Base-by-base conservation (phyloP, 2,329 filamentous ascomycete species). In the Fusarium sp. region DNA sequence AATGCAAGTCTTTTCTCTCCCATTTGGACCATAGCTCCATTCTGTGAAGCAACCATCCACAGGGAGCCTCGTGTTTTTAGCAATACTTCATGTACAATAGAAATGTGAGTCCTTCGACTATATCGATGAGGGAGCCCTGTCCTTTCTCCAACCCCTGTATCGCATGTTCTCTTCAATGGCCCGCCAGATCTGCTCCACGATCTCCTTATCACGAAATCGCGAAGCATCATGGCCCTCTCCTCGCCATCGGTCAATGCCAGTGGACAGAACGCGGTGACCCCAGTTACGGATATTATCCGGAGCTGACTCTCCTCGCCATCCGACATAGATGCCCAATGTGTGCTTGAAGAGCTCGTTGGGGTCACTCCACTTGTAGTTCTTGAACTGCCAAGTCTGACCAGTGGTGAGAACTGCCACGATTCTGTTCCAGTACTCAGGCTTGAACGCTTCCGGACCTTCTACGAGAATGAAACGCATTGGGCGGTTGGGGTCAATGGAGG, bases 351-450 rank as follows among this genome's bases (percentile, higher is more conserved):
- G 87, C 79, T 98, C 96, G 19, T 91, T 88, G 1, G 96, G 94
- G 63, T 93, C 92, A 75, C 92, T 92, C 94, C 96, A 99, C 83
- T 97, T 97, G 88, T 99, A 99, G 75, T 91, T 93, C 85, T 98
- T 97, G 85, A 99, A 99, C 84, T 99, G 96, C 96, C 96, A 99
- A 15, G 93, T 91, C 85, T 99, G 96, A 38, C 96, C 96, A 0
- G 96, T 99, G 0, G 96, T 99, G 84, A 99, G 98, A 64, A 99
- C 95, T 18, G 94, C 96, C 4, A 98, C 96, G 11, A 99, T 93
- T 58, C 95, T 92, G 78, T 92, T 92, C 96, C 96, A 99, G 86
- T 98, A 98, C 80, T 98, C 95, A 1, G 96, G 96, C 82, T 97
- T 97, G 88, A 99, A 99, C 82, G 96, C 93, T 80, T 97, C 92